Conservation (phyloP, 768 basidiomycete genomes). For the Mycena alexandri region DNA sequence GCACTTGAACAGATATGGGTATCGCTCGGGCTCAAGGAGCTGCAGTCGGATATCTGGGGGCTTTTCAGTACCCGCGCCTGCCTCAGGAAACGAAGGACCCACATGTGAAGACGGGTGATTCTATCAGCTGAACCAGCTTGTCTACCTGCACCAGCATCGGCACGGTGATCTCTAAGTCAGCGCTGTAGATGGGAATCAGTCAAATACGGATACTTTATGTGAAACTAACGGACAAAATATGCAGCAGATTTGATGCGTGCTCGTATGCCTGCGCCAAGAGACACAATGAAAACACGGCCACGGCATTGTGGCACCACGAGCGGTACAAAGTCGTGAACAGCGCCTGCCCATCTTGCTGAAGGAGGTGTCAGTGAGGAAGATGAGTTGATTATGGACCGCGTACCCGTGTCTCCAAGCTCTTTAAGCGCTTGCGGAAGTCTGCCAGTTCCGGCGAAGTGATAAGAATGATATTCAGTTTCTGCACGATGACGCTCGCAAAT, state of each 20-base stretch:
- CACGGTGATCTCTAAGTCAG: constrained; percentile 97
- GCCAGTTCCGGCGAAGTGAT: constrained; percentile 97
- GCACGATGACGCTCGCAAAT: constrained; percentile 97
- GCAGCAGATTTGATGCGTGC: constrained; percentile 95
- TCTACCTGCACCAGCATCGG: constrained; percentile 95
- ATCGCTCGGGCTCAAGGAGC: constrained; percentile 95
- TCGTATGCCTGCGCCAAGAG: constrained; percentile 98
- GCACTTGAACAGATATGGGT: constrained; percentile 97
- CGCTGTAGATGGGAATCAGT: constrained; percentile 62
- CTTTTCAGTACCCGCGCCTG: background rate
- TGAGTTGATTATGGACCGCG: constrained; percentile 40
- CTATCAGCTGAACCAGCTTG: constrained; percentile 97
- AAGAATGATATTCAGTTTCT: constrained; percentile 96
- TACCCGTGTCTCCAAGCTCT: constrained; percentile 93
- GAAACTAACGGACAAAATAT: constrained; percentile 82
- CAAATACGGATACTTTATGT: background rate
- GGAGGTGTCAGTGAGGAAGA: background rate
- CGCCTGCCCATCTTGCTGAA: constrained; percentile 93
- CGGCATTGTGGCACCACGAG: constrained; percentile 99
- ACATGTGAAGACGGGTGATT: constrained; percentile 99
- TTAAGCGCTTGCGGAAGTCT: constrained; percentile 93
- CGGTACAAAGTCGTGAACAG: constrained; percentile 94
- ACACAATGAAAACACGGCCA: constrained; percentile 96
- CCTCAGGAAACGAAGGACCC: constrained; percentile 40
- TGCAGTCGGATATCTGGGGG: constrained; percentile 85